phyloP scores from a whole-genome alignment of 1,284 basidiomycete genomes.

The Rhodotorula sp. region DNA sequence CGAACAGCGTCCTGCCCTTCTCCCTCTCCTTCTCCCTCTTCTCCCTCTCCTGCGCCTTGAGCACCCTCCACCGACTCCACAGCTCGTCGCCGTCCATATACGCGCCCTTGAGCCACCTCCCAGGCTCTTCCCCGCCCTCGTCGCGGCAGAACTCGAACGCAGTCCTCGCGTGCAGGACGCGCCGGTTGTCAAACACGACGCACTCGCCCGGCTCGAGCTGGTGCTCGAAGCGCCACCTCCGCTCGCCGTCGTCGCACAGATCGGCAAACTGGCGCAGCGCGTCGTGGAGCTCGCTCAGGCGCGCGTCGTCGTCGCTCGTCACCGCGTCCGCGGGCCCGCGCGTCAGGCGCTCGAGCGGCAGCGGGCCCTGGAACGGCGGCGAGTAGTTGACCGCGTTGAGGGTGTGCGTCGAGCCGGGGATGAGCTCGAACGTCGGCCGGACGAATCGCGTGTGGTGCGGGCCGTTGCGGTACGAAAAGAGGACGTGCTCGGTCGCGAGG shows the following conservation, averaged over 20 bases:
- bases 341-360: slow-evolving; percentile 45
- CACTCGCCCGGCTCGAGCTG: slow-evolving; percentile 79
- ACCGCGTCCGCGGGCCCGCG: background rate
- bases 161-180: slow-evolving; percentile 85
- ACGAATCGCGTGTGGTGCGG: slow-evolving; percentile 76
- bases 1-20: slow-evolving; percentile 25
- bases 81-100: slow-evolving; percentile 47
- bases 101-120: slow-evolving; percentile 44
- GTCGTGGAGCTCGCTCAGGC: slow-evolving; percentile 59
- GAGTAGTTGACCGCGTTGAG: slow-evolving; percentile 82
- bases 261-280: slow-evolving; percentile 68
- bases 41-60: slow-evolving; percentile 17
- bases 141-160: slow-evolving; percentile 61
- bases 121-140: slow-evolving; percentile 43
- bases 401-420: slow-evolving; percentile 28
- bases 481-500: slow-evolving; percentile 67
- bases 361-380: slow-evolving; percentile 89
- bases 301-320: slow-evolving; percentile 44
- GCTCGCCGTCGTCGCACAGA: slow-evolving; percentile 61
- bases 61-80: slow-evolving; percentile 36
- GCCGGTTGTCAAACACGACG: slow-evolving; percentile 88
- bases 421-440: slow-evolving; percentile 80
- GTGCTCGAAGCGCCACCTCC: slow-evolving; percentile 62
- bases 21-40: background rate
- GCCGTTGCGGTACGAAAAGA: slow-evolving; percentile 90